phyloP scores from a whole-genome alignment of 805 yeast species.

The Torulaspora maleeae region DNA sequence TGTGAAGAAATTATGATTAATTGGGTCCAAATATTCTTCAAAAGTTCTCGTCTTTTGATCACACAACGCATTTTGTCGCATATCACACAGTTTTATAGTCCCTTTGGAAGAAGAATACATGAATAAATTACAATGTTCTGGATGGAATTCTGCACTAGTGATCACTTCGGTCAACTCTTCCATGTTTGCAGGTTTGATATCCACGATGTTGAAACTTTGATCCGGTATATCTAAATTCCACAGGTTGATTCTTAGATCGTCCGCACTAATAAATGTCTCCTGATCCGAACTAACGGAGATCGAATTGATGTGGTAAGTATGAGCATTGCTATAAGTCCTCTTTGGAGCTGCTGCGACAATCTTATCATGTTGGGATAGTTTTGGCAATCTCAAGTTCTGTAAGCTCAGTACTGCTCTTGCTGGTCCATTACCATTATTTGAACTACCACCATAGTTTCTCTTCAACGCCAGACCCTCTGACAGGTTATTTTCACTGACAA shows the following conservation, averaged over 20 bases:
- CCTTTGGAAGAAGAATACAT: slow-evolving; percentile 96
- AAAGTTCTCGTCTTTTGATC: slow-evolving; percentile 82
- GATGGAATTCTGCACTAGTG: slow-evolving; percentile 95
- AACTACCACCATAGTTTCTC: slow-evolving; percentile 8
- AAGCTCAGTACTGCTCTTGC: slow-evolving; percentile 36
- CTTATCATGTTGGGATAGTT: slow-evolving; percentile 88
- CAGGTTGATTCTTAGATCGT: slow-evolving; percentile 88
- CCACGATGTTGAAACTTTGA: slow-evolving; percentile 94
- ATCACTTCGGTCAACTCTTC: slow-evolving; percentile 98
- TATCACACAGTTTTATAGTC: slow-evolving; percentile 89
- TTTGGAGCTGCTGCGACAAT: slow-evolving; percentile 94
- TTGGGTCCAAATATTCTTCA: slow-evolving; percentile 91
- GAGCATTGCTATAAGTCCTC: slow-evolving; percentile 88
- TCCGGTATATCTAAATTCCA: slow-evolving; percentile 95
- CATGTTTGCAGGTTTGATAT: slow-evolving; percentile 96
- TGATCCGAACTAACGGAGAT: slow-evolving; percentile 92
- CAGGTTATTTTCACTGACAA: slow-evolving; percentile 88
- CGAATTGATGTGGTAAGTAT: slow-evolving; percentile 96
- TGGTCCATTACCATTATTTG: slow-evolving; percentile 19
- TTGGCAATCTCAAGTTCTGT: slow-evolving; percentile 67
- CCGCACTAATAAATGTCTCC: slow-evolving; percentile 89
- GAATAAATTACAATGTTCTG: slow-evolving; percentile 82
- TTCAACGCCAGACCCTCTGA: slow-evolving; percentile 38
- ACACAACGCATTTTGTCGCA: slow-evolving; percentile 93
- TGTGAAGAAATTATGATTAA: slow-evolving; percentile 90